Evolutionary conservation across 106 monocot species (phyloP).

Genomic region (Chionographis japonica): DNA sequence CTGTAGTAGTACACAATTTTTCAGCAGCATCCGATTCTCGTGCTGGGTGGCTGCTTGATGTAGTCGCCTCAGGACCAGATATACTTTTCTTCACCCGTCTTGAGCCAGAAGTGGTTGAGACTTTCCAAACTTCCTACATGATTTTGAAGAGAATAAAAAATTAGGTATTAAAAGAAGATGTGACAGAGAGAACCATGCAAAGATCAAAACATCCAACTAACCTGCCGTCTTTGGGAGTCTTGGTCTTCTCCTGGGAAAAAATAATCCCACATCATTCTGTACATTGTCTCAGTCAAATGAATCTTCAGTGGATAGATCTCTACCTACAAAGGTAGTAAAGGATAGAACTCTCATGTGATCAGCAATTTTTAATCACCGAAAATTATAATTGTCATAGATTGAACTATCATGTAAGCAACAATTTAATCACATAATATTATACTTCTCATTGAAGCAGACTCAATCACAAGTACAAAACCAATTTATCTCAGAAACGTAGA

Average conservation of each 20-base stretch:
- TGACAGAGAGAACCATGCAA: background rate
- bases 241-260: constrained; percentile 98
- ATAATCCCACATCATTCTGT: constrained; percentile 98
- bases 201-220: constrained; percentile 11
- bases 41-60: constrained; percentile 29
- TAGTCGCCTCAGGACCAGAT: constrained; percentile 36
- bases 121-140: constrained; percentile 92
- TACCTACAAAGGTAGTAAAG: constrained; percentile 42
- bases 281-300: constrained; percentile 96
- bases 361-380: background rate
- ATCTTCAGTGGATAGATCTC: constrained; percentile 98
- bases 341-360: background rate
- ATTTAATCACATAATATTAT: background rate
- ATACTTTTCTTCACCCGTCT: constrained; percentile 62
- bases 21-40: constrained; percentile 44
- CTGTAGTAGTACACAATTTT: constrained; percentile 20
- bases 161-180: background rate
- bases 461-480: background rate
- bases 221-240: constrained; percentile 96
- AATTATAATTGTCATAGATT: too few relatives aligned
- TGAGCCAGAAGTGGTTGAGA: constrained; percentile 88
- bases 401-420: background rate
- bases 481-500: background rate
- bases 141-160: constrained; percentile 1
- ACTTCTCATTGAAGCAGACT: too few relatives aligned